These are phyloP conservation scores for Phaffia rhodozyma DNA, from an alignment of 1,284 basidiomycete species.

Conservation along the genomic window DNA sequence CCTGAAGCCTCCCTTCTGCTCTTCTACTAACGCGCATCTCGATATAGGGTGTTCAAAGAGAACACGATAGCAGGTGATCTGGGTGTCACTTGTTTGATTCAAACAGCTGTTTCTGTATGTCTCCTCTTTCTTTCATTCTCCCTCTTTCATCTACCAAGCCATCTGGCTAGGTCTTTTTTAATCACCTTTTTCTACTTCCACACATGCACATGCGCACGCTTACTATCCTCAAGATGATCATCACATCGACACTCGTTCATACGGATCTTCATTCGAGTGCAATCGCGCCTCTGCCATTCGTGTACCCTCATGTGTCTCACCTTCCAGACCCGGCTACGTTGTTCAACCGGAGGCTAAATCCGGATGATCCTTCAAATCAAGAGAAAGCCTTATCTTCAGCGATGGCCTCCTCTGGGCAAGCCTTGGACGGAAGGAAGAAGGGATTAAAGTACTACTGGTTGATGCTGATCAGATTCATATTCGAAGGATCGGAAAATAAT, in stretches of 20 bases:
- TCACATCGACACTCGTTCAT: constrained; percentile 36
- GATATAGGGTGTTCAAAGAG: neutral
- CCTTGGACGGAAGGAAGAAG: constrained; percentile 3
- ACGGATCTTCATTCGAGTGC: constrained; percentile 34
- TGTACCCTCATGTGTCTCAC: constrained; percentile 35
- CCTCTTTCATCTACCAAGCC: neutral
- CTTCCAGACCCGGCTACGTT: constrained; percentile 31
- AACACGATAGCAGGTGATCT: constrained; percentile 23
- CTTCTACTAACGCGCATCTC: neutral
- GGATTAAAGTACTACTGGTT: constrained; percentile 27
- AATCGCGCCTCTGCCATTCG: constrained; percentile 32
- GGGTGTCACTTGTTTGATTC: constrained; percentile 36
- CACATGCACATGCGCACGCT: neutral
- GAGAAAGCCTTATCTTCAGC: neutral
- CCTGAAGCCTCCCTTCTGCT: neutral
- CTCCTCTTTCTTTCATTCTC: neutral
- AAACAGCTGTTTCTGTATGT: constrained; percentile 24
- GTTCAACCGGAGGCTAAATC: constrained; percentile 3
- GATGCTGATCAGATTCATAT: constrained; percentile 35
- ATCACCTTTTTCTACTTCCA: neutral
- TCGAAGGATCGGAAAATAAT: constrained; percentile 36
- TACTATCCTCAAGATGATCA: constrained; percentile 28
- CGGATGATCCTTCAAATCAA: neutral
- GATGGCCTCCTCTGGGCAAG: neutral
- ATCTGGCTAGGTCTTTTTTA: neutral